Base-by-base conservation (phyloP, 2,329 filamentous ascomycete species). In the Cryphonectria parasitica region DNA sequence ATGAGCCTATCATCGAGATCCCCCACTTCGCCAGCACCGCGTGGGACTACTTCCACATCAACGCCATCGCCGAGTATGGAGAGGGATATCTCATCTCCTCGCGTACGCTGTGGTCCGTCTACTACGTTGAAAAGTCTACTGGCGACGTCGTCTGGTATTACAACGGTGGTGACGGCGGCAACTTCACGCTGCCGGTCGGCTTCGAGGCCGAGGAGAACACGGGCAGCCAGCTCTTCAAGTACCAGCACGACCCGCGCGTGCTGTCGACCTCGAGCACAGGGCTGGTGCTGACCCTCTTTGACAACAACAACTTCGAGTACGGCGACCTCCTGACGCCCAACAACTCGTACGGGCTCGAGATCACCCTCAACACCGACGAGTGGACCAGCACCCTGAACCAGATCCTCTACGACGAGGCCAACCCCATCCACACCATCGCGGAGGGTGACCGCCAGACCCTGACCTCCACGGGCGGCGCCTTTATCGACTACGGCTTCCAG, bases 21-120 rank as follows among this genome's bases (percentile, higher is more conserved):
- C 77, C 77, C 3, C 75, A 73, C 62, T 77, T 74, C 61, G 75
- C 75, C 54, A 74, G 74, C 1, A 75, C 76, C 56, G 78, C 81
- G 0, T 88, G 85, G 78, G 86, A 88, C 76, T 87, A 83, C 72
- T 88, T 87, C 76, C 85, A 87, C 75, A 83, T 88, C 77, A 87
- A 88, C 77, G 84, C 84, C 41, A 78, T 88, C n/a, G 83, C 87
- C 73, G 86, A 87, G 74, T 82, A 83, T 69, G 74, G 77, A 0
- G 73, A 80, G 0, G 85, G 85, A 3, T 89, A 87, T 68, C 77
- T 88, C 22, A 79, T 89, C 45, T 88, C 86, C 0, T 80, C 83
- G 0, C 83, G 86, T 2, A 81, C 87, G 74, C 80, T 82, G 63
- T 83, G 82, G 74, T 80, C 81, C 25, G 77, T 88, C 19, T 81